phyloP scores from a whole-genome alignment of 192 early-diverging fungal genomes.

The Phlyctochytrium arcticum region DNA sequence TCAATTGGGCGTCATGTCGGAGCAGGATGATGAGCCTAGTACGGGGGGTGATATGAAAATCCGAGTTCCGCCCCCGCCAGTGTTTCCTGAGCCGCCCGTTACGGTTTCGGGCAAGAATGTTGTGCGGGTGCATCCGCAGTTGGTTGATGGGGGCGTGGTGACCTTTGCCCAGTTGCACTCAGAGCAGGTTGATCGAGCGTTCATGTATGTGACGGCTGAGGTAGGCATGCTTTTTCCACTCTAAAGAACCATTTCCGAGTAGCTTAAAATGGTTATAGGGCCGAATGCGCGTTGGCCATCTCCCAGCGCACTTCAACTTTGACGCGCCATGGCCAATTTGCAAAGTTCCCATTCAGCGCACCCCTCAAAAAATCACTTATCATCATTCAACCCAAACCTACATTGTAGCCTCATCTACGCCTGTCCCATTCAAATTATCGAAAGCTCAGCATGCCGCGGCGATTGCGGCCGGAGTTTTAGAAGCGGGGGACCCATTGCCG shows the following conservation, averaged over 20 bases:
- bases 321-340: conserved; percentile 73
- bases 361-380: conserved; percentile 73
- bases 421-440: conserved; percentile 61
- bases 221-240: conserved; percentile 44
- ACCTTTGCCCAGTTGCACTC: conserved; percentile 77
- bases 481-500: conserved; percentile 49
- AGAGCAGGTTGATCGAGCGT: conserved; percentile 71
- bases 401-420: conserved; percentile 66
- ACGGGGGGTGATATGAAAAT: no score
- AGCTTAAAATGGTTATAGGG: conserved; percentile 47
- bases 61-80: not conserved
- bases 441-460: conserved; percentile 58
- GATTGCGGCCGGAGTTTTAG: conserved; percentile 52
- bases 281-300: conserved; percentile 55
- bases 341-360: conserved; percentile 62
- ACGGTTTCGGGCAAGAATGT: conserved; percentile 47
- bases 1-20: conserved; percentile 29
- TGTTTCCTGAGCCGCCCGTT: conserved; percentile 22
- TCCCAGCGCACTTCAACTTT: conserved; percentile 66
- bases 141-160: conserved; percentile 58
- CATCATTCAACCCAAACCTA: conserved; percentile 82
- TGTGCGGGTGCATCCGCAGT: conserved; percentile 69
- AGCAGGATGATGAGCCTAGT: no score
- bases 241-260: no score
- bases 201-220: conserved; percentile 66